Percentiles rank a stretch among this genome's conserved stretches.
Conservation (phyloP, 2,329 filamentous ascomycete species). For the Berkeleyomyces rouxiae region DNA sequence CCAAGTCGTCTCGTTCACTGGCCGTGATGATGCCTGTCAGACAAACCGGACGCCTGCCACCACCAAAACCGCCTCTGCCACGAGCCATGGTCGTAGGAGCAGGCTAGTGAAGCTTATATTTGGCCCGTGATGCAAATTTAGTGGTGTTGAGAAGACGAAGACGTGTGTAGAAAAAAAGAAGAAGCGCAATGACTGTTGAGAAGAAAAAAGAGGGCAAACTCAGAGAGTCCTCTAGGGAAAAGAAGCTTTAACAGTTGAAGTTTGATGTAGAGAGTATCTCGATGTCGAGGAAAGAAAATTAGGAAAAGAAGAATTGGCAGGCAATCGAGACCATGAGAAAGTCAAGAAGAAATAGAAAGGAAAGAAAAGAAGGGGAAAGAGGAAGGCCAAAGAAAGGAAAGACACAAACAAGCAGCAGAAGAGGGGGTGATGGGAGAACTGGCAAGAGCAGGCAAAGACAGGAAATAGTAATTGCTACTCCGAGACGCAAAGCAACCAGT, state of each 20-base stretch:
- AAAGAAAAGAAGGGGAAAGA: neutral
- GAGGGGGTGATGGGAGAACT: neutral
- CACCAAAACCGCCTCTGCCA: slow-evolving; percentile 20
- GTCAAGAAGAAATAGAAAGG: neutral
- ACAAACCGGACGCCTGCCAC: slow-evolving; percentile 31
- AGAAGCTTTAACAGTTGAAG: neutral
- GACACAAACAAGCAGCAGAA: slow-evolving; percentile 6
- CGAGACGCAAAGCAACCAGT: neutral
- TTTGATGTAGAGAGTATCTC: neutral
- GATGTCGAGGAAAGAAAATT: neutral
- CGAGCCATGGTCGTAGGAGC: slow-evolving; percentile 22
- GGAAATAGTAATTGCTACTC: neutral
- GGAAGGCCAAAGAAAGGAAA: neutral
- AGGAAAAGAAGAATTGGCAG: neutral
- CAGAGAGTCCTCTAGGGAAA: neutral
- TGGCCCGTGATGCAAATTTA: neutral
- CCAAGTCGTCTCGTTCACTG: slow-evolving; percentile 35
- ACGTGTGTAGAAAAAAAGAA: neutral
- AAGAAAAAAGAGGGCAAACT: neutral
- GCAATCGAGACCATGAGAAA: slow-evolving; percentile 1
- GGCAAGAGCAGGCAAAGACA: neutral
- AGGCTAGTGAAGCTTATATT: neutral
- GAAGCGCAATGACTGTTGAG: neutral
- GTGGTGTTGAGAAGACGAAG: neutral
- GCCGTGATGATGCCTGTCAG: slow-evolving; percentile 31